These are phyloP conservation scores for Hyphopichia homilentoma DNA, from an alignment of 805 yeast species.

Conservation along the genomic window DNA sequence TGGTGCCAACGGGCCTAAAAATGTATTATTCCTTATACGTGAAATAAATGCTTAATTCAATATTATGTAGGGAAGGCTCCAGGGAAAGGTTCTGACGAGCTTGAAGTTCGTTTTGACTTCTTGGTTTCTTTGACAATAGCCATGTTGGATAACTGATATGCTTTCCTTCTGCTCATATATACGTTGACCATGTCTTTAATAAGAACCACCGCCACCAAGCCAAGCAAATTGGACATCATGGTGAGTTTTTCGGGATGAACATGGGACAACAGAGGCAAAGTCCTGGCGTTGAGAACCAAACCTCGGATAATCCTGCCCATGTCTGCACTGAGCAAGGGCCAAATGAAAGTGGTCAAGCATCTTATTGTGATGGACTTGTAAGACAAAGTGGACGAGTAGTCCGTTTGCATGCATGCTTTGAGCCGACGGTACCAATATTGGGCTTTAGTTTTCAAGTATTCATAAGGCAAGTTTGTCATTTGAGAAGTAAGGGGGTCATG, in stretches of 20 bases:
- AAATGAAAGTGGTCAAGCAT: constrained; percentile 29
- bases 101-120: no score
- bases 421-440: constrained; percentile 16
- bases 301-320: constrained; percentile 21
- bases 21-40: no score
- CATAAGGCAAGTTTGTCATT: constrained; percentile 3
- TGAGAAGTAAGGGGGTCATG: no score
- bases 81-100: no score
- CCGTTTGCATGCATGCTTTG: constrained; percentile 32
- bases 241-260: constrained; percentile 10
- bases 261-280: constrained; percentile 3
- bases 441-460: constrained; percentile 9
- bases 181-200: constrained; percentile 30
- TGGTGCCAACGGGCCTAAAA: no score
- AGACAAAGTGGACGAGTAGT: constrained; percentile 26
- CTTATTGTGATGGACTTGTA: constrained; percentile 21
- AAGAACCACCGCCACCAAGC: constrained; percentile 30
- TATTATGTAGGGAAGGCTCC: no score
- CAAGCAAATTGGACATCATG: constrained; percentile 29
- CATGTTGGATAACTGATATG: constrained; percentile 25
- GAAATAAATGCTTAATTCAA: no score
- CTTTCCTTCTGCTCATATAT: constrained; percentile 24
- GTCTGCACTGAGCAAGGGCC: constrained; percentile 38
- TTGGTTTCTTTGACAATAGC: constrained; percentile 4
- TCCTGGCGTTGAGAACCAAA: constrained; percentile 8